Conservation (phyloP, 2,329 filamentous ascomycete genomes). For the Exophiala oligosperma region DNA sequence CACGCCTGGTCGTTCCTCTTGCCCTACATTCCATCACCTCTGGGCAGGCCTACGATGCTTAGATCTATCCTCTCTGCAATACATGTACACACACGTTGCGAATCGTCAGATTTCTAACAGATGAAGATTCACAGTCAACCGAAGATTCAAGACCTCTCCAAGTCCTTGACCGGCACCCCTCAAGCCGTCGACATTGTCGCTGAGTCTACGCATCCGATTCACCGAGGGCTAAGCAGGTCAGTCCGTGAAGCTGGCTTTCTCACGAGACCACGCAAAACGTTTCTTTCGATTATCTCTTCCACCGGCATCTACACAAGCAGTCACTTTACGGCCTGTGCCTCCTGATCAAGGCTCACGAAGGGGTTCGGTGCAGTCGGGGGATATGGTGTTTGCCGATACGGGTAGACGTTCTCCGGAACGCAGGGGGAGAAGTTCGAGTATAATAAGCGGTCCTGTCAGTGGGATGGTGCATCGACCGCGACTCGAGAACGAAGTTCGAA, state of each 20-base stretch:
- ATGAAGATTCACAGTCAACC: not conserved
- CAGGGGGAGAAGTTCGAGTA: constrained; percentile 25
- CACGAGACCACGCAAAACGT: constrained; percentile 49
- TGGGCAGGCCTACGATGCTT: not conserved
- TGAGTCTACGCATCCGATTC: not conserved
- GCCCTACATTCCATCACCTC: not conserved
- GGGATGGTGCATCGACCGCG: constrained; percentile 30
- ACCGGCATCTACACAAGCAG: constrained; percentile 29
- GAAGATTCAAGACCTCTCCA: not conserved
- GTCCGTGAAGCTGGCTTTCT: constrained; percentile 42
- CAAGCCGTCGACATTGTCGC: not conserved
- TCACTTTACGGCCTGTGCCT: constrained; percentile 31
- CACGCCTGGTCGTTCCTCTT: constrained; percentile 7
- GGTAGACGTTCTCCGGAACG: constrained; percentile 23
- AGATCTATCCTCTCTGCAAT: not conserved
- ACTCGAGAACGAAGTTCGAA: constrained; percentile 28
- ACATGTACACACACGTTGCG: not conserved
- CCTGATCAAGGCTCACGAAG: constrained; percentile 40
- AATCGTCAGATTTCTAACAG: not conserved
- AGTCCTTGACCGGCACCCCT: not conserved
- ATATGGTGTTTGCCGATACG: constrained; percentile 32
- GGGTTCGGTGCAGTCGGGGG: constrained; percentile 31
- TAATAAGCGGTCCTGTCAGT: constrained; percentile 30
- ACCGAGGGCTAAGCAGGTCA: not conserved
- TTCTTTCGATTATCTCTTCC: constrained; percentile 44